Percentiles rank a stretch among this genome's conserved stretches.
Conservation (phyloP, 441 rosid genomes). For the Cnidoscolus chayamansa region DNA sequence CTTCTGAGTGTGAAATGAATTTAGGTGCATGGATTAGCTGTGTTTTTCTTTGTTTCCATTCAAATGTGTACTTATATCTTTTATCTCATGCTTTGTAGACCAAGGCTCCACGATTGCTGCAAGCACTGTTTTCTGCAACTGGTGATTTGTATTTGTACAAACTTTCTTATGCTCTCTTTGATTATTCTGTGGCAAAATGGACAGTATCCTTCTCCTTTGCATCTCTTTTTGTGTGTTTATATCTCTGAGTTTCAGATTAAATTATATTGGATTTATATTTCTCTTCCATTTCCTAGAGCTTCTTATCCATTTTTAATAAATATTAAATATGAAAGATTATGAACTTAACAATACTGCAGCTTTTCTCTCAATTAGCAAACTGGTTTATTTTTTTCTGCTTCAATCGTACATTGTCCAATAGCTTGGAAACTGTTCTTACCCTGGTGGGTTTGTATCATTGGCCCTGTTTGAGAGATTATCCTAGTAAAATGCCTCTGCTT, state of each 20-base stretch:
- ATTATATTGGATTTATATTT: background rate
- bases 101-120: conserved; percentile 68
- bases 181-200: conserved; percentile 58
- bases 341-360: conserved; percentile 60
- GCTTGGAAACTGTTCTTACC: conserved; percentile 85
- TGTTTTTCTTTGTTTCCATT: conserved; percentile 15
- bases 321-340: conserved; percentile 2
- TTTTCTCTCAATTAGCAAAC: conserved; percentile 72
- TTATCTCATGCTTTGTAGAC: conserved; percentile 39
- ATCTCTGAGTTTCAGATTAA: background rate
- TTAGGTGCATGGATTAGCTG: conserved; percentile 8
- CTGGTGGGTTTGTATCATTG: conserved; percentile 75
- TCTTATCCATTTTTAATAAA: background rate
- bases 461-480: conserved; percentile 69
- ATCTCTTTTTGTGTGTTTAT: background rate
- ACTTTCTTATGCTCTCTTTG: conserved; percentile 54
- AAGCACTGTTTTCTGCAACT: conserved; percentile 76
- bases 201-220: conserved; percentile 59
- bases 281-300: background rate
- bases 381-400: conserved; percentile 94
- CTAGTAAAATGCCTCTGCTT: conserved; percentile 31
- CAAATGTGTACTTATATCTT: background rate
- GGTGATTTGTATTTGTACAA: conserved; percentile 82
- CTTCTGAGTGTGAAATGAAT: background rate
- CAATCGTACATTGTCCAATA: conserved; percentile 81